Conservation (phyloP, 2,329 filamentous ascomycete species). For the Arthrobotrys iridis region DNA sequence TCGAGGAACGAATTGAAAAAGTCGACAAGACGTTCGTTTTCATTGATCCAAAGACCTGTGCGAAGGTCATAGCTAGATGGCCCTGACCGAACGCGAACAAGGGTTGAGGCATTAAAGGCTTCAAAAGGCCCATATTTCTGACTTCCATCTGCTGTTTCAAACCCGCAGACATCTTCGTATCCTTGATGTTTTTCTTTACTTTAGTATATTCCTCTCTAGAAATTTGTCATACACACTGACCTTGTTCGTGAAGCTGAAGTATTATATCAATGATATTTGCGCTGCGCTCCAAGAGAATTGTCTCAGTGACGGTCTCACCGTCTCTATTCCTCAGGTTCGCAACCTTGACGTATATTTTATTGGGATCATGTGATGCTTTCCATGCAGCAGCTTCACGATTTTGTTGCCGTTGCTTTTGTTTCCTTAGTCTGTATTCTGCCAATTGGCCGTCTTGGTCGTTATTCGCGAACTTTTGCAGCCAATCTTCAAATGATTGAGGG, state of each 20-base stretch:
- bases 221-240: neutral
- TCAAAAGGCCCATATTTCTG: neutral
- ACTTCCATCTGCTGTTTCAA: neutral
- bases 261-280: conserved; percentile 6
- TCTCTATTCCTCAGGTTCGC: neutral
- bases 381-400: neutral
- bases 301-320: neutral
- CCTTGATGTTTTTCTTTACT: neutral
- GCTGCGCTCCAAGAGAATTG: neutral
- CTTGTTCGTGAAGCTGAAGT: neutral
- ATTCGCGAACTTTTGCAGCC: neutral
- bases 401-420: neutral
- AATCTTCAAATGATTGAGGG: conserved; percentile 4
- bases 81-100: neutral
- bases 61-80: neutral
- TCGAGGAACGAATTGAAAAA: conserved; percentile 1
- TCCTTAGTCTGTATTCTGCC: neutral
- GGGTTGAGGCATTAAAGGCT: neutral
- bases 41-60: conserved; percentile 3
- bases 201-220: neutral
- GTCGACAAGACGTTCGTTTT: conserved; percentile 17
- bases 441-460: neutral
- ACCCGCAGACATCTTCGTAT: conserved; percentile 13
- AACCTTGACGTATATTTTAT: conserved; percentile 4
- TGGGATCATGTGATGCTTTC: neutral